phyloP scores from a whole-genome alignment of 164 flowering plant species.

The Euptelea pleiosperma region DNA sequence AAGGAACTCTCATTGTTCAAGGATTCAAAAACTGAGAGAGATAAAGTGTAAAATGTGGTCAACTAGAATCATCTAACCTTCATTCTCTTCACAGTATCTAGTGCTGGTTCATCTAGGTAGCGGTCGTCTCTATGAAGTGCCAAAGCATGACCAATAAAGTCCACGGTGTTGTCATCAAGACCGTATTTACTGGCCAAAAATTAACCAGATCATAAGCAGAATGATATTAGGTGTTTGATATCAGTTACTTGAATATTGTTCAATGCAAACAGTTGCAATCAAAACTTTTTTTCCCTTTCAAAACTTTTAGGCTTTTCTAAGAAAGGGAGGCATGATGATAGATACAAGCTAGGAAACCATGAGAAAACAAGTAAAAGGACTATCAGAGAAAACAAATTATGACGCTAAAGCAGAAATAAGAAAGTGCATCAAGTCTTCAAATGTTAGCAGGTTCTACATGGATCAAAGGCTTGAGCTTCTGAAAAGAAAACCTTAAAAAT shows the following conservation, averaged over 20 bases:
- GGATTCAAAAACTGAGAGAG: not conserved
- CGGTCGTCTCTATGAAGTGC: conserved; percentile 90
- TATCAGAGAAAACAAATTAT: no score
- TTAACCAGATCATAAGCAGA: conserved; percentile 8
- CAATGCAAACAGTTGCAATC: no score
- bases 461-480: no score
- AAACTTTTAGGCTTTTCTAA: no score
- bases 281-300: no score
- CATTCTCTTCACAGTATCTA: conserved; percentile 90
- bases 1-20: not conserved
- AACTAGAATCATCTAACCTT: conserved; percentile 44
- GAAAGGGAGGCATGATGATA: no score
- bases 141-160: conserved; percentile 87
- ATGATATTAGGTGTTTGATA: not conserved
- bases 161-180: conserved; percentile 86
- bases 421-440: no score
- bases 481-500: no score
- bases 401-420: no score
- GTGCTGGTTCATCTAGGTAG: conserved; percentile 77
- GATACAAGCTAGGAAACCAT: no score
- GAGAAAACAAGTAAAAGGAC: no score
- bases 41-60: not conserved
- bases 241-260: not conserved
- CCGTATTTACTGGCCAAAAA: conserved; percentile 72
- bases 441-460: no score